A percentile compares a stretch with the other conserved stretches of the same genome.
Evolutionary conservation across 192 early-diverging fungal genomes (phyloP).

Genomic region (Dimargaris verticillata): DNA sequence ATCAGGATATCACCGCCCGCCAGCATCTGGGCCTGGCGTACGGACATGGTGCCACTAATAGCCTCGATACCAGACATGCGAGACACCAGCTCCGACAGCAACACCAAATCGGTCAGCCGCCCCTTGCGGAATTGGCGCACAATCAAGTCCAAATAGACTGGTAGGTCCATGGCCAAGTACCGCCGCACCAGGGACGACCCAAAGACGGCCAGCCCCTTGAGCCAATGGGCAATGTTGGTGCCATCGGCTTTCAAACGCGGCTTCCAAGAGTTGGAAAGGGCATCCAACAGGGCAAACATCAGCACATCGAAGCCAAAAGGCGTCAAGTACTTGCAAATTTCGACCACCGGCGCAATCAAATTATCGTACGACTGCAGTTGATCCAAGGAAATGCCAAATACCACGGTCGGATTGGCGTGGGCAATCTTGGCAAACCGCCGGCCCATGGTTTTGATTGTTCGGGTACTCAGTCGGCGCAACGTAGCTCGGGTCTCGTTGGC

Average conservation of each 20-base stretch:
- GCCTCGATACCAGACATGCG: conserved; percentile 56
- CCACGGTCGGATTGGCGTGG: conserved; percentile 58
- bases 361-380: conserved; percentile 61
- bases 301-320: conserved; percentile 61
- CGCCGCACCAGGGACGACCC: conserved; percentile 45
- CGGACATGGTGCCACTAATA: conserved; percentile 3
- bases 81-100: conserved; percentile 50
- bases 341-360: conserved; percentile 51
- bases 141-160: conserved; percentile 43
- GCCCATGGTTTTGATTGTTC: conserved; percentile 54
- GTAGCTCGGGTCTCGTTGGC: conserved; percentile 37
- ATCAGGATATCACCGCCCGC: conserved; percentile 3
- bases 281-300: conserved; percentile 46
- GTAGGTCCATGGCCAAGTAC: conserved; percentile 44
- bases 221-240: conserved; percentile 38
- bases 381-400: conserved; percentile 48
- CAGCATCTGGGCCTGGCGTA: not conserved
- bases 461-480: conserved; percentile 53
- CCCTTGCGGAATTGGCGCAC: conserved; percentile 37
- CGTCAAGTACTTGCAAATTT: conserved; percentile 57
- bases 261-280: conserved; percentile 35
- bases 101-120: conserved; percentile 40
- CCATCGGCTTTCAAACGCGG: conserved; percentile 46
- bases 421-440: conserved; percentile 52
- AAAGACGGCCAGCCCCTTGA: conserved; percentile 44